Base-by-base conservation (phyloP, 805 yeast genomes). In the Ogataea angusta region DNA sequence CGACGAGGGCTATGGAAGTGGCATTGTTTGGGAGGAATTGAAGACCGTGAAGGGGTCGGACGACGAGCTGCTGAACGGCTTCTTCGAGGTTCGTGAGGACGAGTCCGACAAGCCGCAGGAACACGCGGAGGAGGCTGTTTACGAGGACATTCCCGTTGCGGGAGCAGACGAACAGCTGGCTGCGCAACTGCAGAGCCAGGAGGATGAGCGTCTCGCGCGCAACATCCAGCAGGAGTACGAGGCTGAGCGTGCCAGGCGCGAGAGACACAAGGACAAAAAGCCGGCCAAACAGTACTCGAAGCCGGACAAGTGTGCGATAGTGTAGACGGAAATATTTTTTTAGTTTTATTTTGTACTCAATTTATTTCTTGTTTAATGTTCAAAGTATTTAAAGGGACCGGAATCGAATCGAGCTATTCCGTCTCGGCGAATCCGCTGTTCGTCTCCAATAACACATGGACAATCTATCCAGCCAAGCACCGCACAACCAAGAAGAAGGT, bases 11-110 rank as follows among this genome's bases (percentile, higher is more conserved):
- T 83, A 78, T 53, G 49, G 40, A 2, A 53, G 59, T 2, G 65
- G 72, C n/a, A 73, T 84, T 14, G 86, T 87, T 6, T 91, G 98
- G 98, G 90, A 85, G 57, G 75, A 85, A 1, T 63, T 91, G 30
- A 73, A 72, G 35, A 76, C 86, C 2, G 72, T 80, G 3, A 71
- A 72, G 31, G 96, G 96, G 0, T 62, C 69, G 1, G 78, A 77
- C n/a, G 95, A 86, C 54, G 66, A 69, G 19, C 85, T 81, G 51
- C 79, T 76, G 58, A 75, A 77, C 10, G 95, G 93, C 2, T 70
- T 68, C 14, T 86, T 86, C 49, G 58, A 69, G 6, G 81, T 81
- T 2, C 46, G 34, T 33, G 21, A n/a, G 36, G 29, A 25, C 15
- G 31, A 34, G 26, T 14, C 21, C 16, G 32, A 21, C 27, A n/a